A percentile compares a stretch with the other conserved stretches of the same genome.
phyloP scores from a whole-genome alignment of 305 asterid genomes.

The Plantago rigida region DNA sequence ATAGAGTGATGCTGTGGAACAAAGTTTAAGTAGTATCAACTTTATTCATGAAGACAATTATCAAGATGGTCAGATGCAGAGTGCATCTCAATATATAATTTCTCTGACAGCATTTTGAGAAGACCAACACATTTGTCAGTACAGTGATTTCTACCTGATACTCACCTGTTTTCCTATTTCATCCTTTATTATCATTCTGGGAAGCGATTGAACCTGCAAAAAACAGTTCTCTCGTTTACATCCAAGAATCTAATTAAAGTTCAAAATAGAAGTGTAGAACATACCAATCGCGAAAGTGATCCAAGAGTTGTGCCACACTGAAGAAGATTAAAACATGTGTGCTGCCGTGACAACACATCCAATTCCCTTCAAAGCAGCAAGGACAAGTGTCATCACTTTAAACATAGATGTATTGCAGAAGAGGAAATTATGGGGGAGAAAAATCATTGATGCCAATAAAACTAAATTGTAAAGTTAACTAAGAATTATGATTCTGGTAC shows the following conservation, averaged over 20 bases:
- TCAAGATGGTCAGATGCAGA: conserved; percentile 10
- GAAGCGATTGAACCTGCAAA: conserved; percentile 94
- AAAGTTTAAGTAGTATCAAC: not conserved
- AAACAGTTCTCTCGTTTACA: conserved; percentile 23
- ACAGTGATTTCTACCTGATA: conserved; percentile 5
- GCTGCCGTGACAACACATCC: conserved; percentile 81
- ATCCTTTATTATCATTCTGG: conserved; percentile 88
- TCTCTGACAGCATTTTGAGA: conserved; percentile 14
- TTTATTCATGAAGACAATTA: conserved; percentile 8
- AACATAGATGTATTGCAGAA: not conserved
- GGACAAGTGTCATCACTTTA: conserved; percentile 20
- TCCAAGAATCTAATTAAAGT: conserved; percentile 16
- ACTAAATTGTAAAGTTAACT: too few species aligned
- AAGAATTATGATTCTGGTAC: too few species aligned
- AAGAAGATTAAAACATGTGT: conserved; percentile 79
- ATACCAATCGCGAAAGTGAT: conserved; percentile 86
- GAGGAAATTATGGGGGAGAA: too few species aligned
- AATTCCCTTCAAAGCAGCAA: conserved; percentile 54
- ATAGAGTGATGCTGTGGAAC: conserved; percentile 14
- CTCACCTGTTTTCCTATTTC: conserved; percentile 86
- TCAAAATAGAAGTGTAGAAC: conserved; percentile 18
- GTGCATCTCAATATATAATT: conserved; percentile 10
- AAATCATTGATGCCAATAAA: too few species aligned
- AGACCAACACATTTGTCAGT: not conserved
- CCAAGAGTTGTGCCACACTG: conserved; percentile 88